These are phyloP conservation scores for Colletotrichum sp. DNA, from an alignment of 2,329 filamentous ascomycete species.

Conservation along the genomic window DNA sequence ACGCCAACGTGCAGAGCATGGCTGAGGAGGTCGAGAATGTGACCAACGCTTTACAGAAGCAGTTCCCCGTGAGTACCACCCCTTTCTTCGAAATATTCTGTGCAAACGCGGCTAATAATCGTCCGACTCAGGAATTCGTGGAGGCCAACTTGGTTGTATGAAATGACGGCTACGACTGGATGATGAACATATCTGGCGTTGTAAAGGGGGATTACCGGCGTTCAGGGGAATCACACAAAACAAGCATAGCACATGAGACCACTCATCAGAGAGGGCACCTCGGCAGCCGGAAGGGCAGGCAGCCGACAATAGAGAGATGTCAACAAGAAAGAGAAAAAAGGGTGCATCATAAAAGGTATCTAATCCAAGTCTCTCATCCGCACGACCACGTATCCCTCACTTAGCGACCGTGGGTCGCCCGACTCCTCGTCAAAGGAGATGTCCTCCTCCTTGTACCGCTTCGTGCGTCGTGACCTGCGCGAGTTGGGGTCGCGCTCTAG, in stretches of 20 bases:
- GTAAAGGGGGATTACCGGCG: neutral
- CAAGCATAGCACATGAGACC: conserved; percentile 15
- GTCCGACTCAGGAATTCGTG: conserved; percentile 55
- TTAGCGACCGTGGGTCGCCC: conserved; percentile 50
- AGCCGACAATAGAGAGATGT: neutral
- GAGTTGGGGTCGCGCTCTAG: conserved; percentile 14
- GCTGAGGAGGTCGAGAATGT: conserved; percentile 91
- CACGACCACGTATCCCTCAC: conserved; percentile 60
- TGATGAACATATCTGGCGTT: conserved; percentile 1
- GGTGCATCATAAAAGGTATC: conserved; percentile 23
- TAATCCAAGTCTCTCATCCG: conserved; percentile 57
- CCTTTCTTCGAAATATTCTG: conserved; percentile 19
- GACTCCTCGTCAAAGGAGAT: conserved; percentile 53
- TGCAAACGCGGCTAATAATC: neutral
- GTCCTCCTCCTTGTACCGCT: conserved; percentile 41
- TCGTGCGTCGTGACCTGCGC: conserved; percentile 29
- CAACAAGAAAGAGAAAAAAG: neutral
- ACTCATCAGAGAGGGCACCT: neutral
- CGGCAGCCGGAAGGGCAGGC: neutral
- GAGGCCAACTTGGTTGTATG: conserved; percentile 55
- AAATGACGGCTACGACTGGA: neutral
- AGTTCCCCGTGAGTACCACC: conserved; percentile 68
- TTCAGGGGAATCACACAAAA: conserved; percentile 11
- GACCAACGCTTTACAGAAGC: conserved; percentile 78
- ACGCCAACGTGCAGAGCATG: conserved; percentile 83